Base-by-base conservation (phyloP, 192 early-diverging fungal genomes). In the Umbelopsis sp. region DNA sequence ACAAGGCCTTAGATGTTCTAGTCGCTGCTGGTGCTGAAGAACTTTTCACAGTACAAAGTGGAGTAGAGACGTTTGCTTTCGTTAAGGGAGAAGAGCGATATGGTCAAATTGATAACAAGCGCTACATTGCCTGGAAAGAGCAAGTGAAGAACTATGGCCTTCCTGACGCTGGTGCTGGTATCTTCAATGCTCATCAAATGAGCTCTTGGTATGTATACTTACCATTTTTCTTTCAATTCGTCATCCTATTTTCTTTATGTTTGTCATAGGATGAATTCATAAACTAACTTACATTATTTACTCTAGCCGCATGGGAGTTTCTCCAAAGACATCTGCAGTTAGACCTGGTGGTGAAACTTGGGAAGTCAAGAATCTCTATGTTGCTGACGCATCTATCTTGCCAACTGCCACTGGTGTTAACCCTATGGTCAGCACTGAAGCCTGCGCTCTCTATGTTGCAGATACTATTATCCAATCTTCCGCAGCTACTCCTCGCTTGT, bases 401-500 rank as follows among this genome's bases (percentile, higher is more conserved):
- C 91, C 93, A 6, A 88, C 91, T 4, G 85, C 92, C 0, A 82
- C 77, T 65, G 93, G 93, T 75, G 92, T 93, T 66, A 89, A 91
- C 66, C 86, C 88, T 11, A 89, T 89, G 85, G 79, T 85, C 17
- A 82, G 78, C 4, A 67, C 53, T 20, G 77, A 82, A 45, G 66
- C 81, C 24, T 14, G 74, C 36, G 75, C 71, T 43, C 66, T 80
- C 16, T 54, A 69, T 47, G 69, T 82, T 50, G 78, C 81, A 0
- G 78, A 80, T 43, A 54, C 44, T 16, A 73, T 82, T 12, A 14
- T 76, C n/a, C 47, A 74, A 62, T 67, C 54, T 4, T 21, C 50
- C 14, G 29, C 29, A 7, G 45, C 45, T 50, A 59, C 65, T 43
- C n/a, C 59, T 34, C 56, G 26, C 26, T 17, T 49, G 8, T 49